Evolutionary conservation across 495 filamentous ascomycete genomes (phyloP), one percentile per base, ranked within the genome.

Genomic region (Durotheca rogersii): DNA sequence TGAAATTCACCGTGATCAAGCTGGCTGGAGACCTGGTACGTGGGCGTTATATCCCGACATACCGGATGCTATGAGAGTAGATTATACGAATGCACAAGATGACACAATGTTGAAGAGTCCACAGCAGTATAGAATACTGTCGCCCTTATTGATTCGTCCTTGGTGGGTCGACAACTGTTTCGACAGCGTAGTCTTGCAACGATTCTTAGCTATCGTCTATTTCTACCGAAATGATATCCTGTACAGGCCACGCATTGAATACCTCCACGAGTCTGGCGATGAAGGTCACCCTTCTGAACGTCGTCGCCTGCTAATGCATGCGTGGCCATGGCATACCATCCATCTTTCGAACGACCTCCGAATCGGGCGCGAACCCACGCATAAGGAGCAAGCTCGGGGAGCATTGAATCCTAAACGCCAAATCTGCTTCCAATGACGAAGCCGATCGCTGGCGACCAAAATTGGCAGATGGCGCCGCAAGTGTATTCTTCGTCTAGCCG

Each of bases 41-140:
- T 38, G 29, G 27, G 4, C 23, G 29, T n/a, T 7, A 36, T 17
- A 42, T n/a, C n/a, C n/a, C 21, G 41, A 17, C 31, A 42, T 16
- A 36, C 17, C 40, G 36, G 31, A 48, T 53, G 44, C 55, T 61
- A 53, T 32, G 50, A 53, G 35, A 16, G 37, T 38, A 38, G 48
- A 25, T n/a, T n/a, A n/a, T n/a, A n/a, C n/a, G 43, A 18, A 20
- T 40, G 48, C 51, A 58, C 41, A 55, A 40, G 15, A 42, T 32
- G 17, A 34, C 19, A 35, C 27, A 18, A 16, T 58, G 40, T 49
- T 57, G 52, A 43, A 21, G 42, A 21, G 36, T 49, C 31, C 35
- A 20, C 41, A 39, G 30, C 12, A 55, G 48, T 42, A 50, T 47
- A 53, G 53, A 37, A 48, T 49, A 39, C 51, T 34, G 41, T 41